These are phyloP conservation scores for Pseudofabraea citricarpa DNA, from an alignment of 2,329 filamentous ascomycete genomes.

Conservation along the genomic window DNA sequence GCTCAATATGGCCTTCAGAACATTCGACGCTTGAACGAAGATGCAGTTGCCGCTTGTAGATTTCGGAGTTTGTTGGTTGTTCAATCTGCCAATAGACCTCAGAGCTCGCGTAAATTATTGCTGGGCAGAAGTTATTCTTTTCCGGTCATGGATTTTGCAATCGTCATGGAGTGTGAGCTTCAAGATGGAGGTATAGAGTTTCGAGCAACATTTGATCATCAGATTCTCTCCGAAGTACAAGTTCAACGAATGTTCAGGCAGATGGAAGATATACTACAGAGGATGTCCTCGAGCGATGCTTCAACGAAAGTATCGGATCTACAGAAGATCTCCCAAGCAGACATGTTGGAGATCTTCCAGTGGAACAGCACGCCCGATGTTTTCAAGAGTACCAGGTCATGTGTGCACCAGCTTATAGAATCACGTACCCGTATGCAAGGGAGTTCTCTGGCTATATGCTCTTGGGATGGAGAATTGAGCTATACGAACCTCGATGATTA, in stretches of 20 bases:
- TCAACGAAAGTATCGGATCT: not conserved
- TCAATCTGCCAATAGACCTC: slow-evolving; percentile 1
- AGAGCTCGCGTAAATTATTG: not conserved
- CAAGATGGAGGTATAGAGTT: not conserved
- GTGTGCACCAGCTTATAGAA: not conserved
- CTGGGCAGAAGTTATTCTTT: not conserved
- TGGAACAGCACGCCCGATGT: not conserved
- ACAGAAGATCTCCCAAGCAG: not conserved
- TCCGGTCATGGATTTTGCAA: not conserved
- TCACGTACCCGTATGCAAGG: not conserved
- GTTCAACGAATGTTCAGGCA: not conserved
- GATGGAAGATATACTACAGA: not conserved
- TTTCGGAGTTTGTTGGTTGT: slow-evolving; percentile 7
- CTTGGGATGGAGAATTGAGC: not conserved
- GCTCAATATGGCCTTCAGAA: slow-evolving; percentile 33
- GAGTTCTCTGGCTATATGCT: not conserved
- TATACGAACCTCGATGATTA: not conserved
- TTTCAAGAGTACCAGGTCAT: not conserved
- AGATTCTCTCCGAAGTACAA: not conserved
- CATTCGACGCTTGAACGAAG: slow-evolving; percentile 3
- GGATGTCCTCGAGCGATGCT: not conserved
- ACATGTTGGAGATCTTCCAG: not conserved
- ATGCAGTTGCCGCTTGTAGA: slow-evolving; percentile 2
- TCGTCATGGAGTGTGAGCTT: slow-evolving; percentile 2
- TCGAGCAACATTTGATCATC: not conserved